phyloP scores from a whole-genome alignment of 2,329 filamentous ascomycete genomes.

The Fusarium sp. region DNA sequence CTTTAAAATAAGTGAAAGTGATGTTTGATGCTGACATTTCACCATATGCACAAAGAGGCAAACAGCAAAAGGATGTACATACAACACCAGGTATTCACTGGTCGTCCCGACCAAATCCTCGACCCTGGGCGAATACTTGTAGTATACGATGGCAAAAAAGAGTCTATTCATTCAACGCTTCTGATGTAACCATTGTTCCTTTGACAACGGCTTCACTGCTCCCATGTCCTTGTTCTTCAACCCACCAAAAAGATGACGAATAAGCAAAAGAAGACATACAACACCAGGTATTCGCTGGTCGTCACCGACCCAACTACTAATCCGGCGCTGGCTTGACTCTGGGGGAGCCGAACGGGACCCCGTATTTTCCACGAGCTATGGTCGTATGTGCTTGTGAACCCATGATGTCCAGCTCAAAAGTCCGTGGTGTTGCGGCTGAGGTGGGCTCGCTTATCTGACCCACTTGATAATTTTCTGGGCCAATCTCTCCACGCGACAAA shows the following conservation, averaged over 20 bases:
- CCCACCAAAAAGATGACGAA: fast-evolving
- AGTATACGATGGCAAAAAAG: neutral
- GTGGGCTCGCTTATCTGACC: neutral
- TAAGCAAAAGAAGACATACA: neutral
- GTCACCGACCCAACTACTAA: conserved; percentile 17
- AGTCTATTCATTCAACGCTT: neutral
- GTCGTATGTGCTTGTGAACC: neutral
- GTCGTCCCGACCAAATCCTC: neutral
- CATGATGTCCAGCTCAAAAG: neutral
- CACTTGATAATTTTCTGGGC: neutral
- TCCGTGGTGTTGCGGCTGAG: neutral
- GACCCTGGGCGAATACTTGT: neutral
- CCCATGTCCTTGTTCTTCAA: neutral
- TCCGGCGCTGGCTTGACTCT: conserved; percentile 9
- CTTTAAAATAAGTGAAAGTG: no score
- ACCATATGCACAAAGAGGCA: no score
- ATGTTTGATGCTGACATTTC: no score
- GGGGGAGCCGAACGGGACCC: conserved; percentile 13
- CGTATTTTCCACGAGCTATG: conserved; percentile 10
- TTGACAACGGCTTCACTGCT: fast-evolving
- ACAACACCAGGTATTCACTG: neutral
- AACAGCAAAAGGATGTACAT: no score
- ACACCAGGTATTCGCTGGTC: conserved; percentile 17
- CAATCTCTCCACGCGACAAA: neutral
- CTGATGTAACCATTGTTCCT: neutral